Base-by-base conservation (phyloP, 75 land plant species). In the Adiantum capillusveneris region DNA sequence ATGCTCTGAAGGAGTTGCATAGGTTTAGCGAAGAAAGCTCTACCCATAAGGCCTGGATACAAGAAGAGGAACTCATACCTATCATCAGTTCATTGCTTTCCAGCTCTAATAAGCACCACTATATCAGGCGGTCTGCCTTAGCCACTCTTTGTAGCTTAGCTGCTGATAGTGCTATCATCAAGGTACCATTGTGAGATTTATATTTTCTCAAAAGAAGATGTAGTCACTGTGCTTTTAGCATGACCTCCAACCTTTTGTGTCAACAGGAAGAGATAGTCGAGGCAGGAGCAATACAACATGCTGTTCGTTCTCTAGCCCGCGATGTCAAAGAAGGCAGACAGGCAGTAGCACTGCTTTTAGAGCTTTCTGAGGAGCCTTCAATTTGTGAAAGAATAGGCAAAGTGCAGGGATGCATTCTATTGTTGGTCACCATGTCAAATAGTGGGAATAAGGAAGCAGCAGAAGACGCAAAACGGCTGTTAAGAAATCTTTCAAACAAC, bases 321-420 rank as follows among this genome's bases (percentile, higher is more conserved):
- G 74, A 79, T 48, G 49, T 72, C 29, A 85, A 66, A 20, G 88
- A 84, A 58, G 68, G 81, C 44, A 70, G 63, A 28, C 53, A 72
- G 41, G 88, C 88, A 30, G 84, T 84, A 19, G 63, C 84, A 25
- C 76, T 84, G 22, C 64, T 84, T n/a, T 63, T 75, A 57, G 88
- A 84, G 62, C 66, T 84, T 31, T 78, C 88, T 53, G 75, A 78
- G 58, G 46, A 31, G 43, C 42, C 67, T 37, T 34, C 30, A 0
- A 43, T 72, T 13, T 68, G 72, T 43, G 71, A 78, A 34, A 29
- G 65, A 26, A 81, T 84, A 43, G 88, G 88, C 18, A 69, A 81
- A 29, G 76, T 59, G 22, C 84, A 84, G 55, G 88, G 88, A n/a
- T 75, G 81, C 59, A 81, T 84, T 37, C 63, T 84, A 14, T 77